Conservation (phyloP, 1,139 yeast species). For the Hemisphaericaspora lyxosophila region DNA sequence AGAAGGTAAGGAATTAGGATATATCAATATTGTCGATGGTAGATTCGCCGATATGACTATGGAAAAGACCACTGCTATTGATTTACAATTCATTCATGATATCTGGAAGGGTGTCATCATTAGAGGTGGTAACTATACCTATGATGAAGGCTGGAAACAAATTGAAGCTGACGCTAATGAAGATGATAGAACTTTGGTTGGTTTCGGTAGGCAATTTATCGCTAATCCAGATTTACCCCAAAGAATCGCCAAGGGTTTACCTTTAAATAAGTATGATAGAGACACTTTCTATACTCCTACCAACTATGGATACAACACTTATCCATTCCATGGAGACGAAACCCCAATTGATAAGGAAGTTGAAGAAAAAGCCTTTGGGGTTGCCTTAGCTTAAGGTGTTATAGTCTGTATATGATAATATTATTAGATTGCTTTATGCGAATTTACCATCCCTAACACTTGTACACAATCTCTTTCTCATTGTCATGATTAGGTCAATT, state of each 20-base stretch:
- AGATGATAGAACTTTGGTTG: conserved; percentile 43
- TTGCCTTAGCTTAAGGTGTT: conserved; percentile 5
- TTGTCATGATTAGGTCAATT: too few species aligned
- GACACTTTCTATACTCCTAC: conserved; percentile 20
- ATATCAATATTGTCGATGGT: conserved; percentile 53
- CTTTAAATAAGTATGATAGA: conserved; percentile 34
- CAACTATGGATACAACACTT: conserved; percentile 29
- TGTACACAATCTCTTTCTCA: too few species aligned
- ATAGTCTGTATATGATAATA: neutral
- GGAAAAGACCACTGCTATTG: conserved; percentile 12
- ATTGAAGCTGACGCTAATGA: conserved; percentile 23
- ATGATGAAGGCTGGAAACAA: conserved; percentile 19
- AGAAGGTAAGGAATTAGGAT: conserved; percentile 46
- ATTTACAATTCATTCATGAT: conserved; percentile 30
- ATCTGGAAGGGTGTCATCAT: conserved; percentile 51
- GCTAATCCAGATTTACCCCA: conserved; percentile 55
- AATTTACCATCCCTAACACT: too few species aligned
- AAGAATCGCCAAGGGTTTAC: conserved; percentile 43
- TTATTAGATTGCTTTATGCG: too few species aligned
- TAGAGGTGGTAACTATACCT: conserved; percentile 46
- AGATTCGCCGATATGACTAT: conserved; percentile 13
- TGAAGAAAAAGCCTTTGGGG: conserved; percentile 14
- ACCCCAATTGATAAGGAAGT: conserved; percentile 14
- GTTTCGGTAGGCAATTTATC: conserved; percentile 47
- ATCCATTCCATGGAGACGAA: conserved; percentile 13